phyloP scores from a whole-genome alignment of 352 stramenopile genomes.

The Thalassiosira ordinaria region DNA sequence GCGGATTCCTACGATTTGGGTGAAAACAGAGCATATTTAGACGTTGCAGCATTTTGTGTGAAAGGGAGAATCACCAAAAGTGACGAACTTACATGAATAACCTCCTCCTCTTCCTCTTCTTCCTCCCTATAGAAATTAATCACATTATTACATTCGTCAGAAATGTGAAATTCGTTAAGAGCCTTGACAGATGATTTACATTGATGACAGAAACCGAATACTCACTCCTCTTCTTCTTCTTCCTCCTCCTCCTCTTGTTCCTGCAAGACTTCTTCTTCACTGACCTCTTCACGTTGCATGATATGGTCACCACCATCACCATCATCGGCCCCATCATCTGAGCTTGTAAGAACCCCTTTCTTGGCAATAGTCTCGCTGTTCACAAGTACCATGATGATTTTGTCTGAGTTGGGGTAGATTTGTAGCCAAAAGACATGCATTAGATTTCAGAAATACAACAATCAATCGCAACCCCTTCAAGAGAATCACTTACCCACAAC shows the following conservation, averaged over 20 bases:
- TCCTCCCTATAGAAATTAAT: constrained; percentile 67
- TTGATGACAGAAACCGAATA: too few species aligned
- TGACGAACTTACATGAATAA: constrained; percentile 70
- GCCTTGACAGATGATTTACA: too few species aligned
- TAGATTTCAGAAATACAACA: too few species aligned
- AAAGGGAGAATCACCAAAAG: not conserved
- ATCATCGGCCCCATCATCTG: constrained; percentile 83
- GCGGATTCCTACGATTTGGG: constrained; percentile 79
- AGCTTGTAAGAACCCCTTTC: constrained; percentile 76
- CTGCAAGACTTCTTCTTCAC: constrained; percentile 89
- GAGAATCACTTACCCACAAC: constrained; percentile 67
- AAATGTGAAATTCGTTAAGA: too few species aligned
- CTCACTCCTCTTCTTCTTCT: constrained; percentile 84
- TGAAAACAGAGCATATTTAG: not conserved
- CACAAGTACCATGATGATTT: constrained; percentile 87
- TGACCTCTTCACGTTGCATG: constrained; percentile 88
- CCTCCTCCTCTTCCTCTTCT: constrained; percentile 90
- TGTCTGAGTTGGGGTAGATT: too few species aligned
- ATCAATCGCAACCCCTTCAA: too few species aligned
- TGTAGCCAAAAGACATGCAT: too few species aligned
- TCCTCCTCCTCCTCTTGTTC: constrained; percentile 89
- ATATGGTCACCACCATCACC: constrained; percentile 89
- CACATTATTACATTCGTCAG: too few species aligned
- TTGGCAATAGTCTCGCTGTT: constrained; percentile 87
- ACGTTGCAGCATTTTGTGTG: too few species aligned